Conservation (phyloP, 2,329 filamentous ascomycete species). For the Seiridium unicorne region DNA sequence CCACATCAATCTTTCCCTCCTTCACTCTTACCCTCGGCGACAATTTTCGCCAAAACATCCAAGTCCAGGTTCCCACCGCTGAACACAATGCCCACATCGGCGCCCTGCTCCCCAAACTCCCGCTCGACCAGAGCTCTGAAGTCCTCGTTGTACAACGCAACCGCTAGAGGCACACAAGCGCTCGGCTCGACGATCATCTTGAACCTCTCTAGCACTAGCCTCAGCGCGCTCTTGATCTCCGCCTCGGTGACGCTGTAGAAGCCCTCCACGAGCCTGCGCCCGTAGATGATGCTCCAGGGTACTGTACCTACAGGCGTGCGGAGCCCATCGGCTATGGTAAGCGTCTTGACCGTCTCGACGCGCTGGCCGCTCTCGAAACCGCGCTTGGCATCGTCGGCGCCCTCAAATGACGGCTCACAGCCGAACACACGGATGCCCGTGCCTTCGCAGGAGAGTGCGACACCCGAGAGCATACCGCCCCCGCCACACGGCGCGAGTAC, state of each 20-base stretch:
- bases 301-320: conserved; percentile 75
- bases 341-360: conserved; percentile 65
- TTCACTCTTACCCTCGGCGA: neutral
- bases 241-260: conserved; percentile 76
- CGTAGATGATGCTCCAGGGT: conserved; percentile 77
- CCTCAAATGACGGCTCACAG: conserved; percentile 79
- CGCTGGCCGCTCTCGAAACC: conserved; percentile 65
- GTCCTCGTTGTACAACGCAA: conserved; percentile 80
- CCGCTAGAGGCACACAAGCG: conserved; percentile 79
- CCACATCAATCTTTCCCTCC: neutral
- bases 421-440: conserved; percentile 79
- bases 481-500: conserved; percentile 85
- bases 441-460: conserved; percentile 71
- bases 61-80: conserved; percentile 60
- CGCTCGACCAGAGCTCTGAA: conserved; percentile 69
- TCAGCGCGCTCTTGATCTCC: conserved; percentile 75
- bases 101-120: conserved; percentile 70
- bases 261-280: conserved; percentile 65
- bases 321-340: conserved; percentile 87
- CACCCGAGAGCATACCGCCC: conserved; percentile 82
- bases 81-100: conserved; percentile 65
- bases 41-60: conserved; percentile 37
- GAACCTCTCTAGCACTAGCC: conserved; percentile 79
- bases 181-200: conserved; percentile 92
- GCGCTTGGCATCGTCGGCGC: conserved; percentile 77